Base-by-base conservation (phyloP, 352 stramenopile genomes). In the Peronospora destructor region DNA sequence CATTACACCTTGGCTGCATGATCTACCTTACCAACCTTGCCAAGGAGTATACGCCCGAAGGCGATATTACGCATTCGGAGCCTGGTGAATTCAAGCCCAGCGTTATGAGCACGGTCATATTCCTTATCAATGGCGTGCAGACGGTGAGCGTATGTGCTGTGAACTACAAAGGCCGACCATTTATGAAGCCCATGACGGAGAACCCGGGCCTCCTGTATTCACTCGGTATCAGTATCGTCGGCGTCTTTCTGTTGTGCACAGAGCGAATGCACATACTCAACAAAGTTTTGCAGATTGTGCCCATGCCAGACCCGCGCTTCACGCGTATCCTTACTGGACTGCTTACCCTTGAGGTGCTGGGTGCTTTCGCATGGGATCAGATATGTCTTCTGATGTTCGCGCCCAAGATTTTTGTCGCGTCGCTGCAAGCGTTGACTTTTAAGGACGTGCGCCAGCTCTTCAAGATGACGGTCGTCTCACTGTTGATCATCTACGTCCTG, bases 101-200 rank as follows among this genome's bases (percentile, higher is more conserved):
- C 56, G 85, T 97, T 2, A 92, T 99, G 65, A 99, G 98, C 63
- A 97, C 94, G 1, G 94, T 97, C 19, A 97, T 98, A 40, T 99
- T 99, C 75, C 66, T 99, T 12, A 72, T 99, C 32, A 98, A 89
- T 54, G 79, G 88, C 29, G 70, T 98, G 45, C 84, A 94, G 61
- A 92, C 81, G 0, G 81, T 98, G n/a, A 99, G 97, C 63, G 97
- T 98, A n/a, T 99, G 98, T 59, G 77, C 90, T 1, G 92, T 98
- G 13, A 99, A 99, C 75, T 99, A 99, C 83, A 90, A 95, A 68
- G 97, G 97, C 13, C 81, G 92, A 46, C 97, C 96, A 35, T 99
- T 98, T 79, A 98, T 98, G 89, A 95, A 98, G 75, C 91, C 85
- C 51, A 91, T 99, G 65, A 86, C 68, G 25, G 90, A 99, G 43